These are phyloP conservation scores for Bacterosira constricta DNA, from an alignment of 108 stramenopile genomes.

Conservation along the genomic window DNA sequence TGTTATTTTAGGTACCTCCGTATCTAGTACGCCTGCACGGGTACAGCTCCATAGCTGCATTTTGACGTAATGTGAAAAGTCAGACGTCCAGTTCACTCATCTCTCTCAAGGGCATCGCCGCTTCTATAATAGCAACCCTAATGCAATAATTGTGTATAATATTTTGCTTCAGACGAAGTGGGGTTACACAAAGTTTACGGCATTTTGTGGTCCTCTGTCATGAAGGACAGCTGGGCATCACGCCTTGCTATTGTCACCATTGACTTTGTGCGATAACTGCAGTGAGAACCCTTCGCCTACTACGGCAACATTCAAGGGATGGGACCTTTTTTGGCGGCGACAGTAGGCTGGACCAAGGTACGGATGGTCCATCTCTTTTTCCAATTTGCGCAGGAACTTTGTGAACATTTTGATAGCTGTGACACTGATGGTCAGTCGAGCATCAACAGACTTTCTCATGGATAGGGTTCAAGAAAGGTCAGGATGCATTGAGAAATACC, in stretches of 20 bases:
- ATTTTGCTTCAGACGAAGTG: conserved; percentile 40
- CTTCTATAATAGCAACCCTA: background rate
- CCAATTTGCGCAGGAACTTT: conserved; percentile 72
- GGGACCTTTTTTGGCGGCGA: no score
- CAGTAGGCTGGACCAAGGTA: conserved; percentile 74
- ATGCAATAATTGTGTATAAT: conserved; percentile 16
- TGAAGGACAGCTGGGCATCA: conserved; percentile 50
- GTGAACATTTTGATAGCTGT: conserved; percentile 61
- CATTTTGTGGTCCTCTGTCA: conserved; percentile 36
- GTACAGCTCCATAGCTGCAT: no score
- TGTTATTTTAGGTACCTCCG: no score
- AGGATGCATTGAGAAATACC: background rate
- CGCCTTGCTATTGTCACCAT: conserved; percentile 56
- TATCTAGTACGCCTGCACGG: no score
- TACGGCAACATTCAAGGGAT: no score
- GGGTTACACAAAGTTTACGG: no score
- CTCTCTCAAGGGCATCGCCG: conserved; percentile 47
- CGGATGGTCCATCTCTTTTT: conserved; percentile 57
- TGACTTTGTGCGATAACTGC: conserved; percentile 38
- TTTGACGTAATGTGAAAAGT: conserved; percentile 56
- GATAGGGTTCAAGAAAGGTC: conserved; percentile 21
- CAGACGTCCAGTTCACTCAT: background rate
- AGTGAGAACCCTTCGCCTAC: no score
- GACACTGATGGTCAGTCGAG: conserved; percentile 43
- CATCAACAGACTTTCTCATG: conserved; percentile 33